phyloP scores from a whole-genome alignment of 2,329 filamentous ascomycete genomes.

The Bipolaris gigantea region DNA sequence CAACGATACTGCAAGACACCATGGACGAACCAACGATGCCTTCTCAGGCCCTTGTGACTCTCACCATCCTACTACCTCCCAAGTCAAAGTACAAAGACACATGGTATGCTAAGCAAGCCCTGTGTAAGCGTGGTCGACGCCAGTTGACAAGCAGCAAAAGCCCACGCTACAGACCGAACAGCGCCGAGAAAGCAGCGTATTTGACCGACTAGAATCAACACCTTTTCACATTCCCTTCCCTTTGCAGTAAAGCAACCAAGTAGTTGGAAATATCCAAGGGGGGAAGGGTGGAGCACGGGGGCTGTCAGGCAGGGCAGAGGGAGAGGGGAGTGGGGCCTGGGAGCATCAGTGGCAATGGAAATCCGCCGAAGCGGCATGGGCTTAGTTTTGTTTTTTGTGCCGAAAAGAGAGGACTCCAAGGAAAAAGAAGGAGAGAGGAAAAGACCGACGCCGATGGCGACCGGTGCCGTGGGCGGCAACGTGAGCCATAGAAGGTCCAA shows the following conservation, averaged over 20 bases:
- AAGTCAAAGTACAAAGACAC: neutral
- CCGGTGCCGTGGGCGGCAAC: neutral
- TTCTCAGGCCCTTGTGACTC: too few relatives aligned
- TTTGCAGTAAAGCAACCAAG: conserved; percentile 1
- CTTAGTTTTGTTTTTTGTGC: neutral
- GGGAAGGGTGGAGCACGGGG: neutral
- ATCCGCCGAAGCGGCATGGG: neutral
- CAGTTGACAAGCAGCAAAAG: neutral
- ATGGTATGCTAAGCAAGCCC: neutral
- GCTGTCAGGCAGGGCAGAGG: neutral
- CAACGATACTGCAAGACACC: neutral
- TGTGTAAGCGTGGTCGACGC: neutral
- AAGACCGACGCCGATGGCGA: neutral
- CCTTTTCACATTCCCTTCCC: conserved; percentile 8
- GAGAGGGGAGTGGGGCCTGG: neutral
- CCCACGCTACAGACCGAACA: conserved; percentile 6
- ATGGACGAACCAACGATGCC: neutral
- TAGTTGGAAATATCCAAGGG: neutral
- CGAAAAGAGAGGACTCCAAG: neutral
- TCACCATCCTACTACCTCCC: neutral
- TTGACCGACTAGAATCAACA: conserved; percentile 17
- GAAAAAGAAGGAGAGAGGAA: neutral
- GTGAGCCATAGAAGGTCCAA: neutral
- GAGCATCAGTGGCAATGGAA: conserved; percentile 1
- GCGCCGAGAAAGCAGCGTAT: conserved; percentile 12